Conservation (phyloP, 768 basidiomycete species). For the Lentinus tigrinus region DNA sequence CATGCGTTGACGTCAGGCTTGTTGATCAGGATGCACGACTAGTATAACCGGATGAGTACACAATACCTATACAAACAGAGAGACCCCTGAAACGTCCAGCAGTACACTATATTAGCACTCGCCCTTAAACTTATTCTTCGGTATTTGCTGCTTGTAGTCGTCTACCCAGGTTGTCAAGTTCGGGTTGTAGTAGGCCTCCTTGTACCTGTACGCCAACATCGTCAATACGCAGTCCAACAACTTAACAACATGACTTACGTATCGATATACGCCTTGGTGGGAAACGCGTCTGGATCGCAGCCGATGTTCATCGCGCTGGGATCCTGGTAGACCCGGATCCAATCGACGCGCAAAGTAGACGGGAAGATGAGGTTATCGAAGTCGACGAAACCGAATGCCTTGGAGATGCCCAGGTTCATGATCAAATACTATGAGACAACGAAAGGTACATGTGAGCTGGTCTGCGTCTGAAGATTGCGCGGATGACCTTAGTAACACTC, state of each 20-base stretch:
- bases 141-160: conserved; percentile 45
- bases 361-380: conserved; percentile 48
- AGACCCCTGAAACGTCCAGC: too few relatives aligned
- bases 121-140: conserved; percentile 47
- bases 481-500: conserved; percentile 26
- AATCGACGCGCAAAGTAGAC: conserved; percentile 71
- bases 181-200: conserved; percentile 70
- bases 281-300: conserved; percentile 69
- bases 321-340: conserved; percentile 74
- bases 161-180: conserved; percentile 49
- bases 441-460: background rate
- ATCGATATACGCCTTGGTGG: conserved; percentile 75
- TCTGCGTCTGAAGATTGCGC: background rate
- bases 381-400: conserved; percentile 60
- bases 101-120: conserved; percentile 30
- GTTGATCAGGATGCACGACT: too few relatives aligned
- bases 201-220: conserved; percentile 40
- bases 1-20: too few relatives aligned
- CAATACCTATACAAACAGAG: too few relatives aligned
- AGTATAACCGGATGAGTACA: too few relatives aligned
- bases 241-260: conserved; percentile 39
- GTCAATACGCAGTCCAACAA: background rate
- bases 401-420: conserved; percentile 57
- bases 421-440: conserved; percentile 45
- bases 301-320: conserved; percentile 49